These are phyloP conservation scores for Vicia faba DNA, from an alignment of 306 rosid genomes.

Conservation along the genomic window DNA sequence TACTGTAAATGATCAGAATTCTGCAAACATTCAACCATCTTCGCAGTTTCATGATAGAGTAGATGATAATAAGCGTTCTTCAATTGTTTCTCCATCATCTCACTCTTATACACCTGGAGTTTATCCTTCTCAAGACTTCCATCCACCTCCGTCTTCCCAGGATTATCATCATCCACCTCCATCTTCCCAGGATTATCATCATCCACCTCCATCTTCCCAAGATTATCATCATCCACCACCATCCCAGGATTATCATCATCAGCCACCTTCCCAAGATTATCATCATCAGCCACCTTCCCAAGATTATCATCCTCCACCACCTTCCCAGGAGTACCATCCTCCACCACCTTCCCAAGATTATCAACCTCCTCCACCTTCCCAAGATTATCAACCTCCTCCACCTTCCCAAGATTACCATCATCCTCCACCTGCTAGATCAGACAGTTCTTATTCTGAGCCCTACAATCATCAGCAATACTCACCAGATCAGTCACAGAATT, in stretches of 20 bases:
- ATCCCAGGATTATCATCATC: conserved; percentile 58
- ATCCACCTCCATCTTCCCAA: conserved; percentile 49
- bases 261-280: conserved; percentile 61
- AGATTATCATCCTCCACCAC: conserved; percentile 43
- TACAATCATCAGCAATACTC: conserved; percentile 70
- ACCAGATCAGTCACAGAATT: conserved; percentile 65
- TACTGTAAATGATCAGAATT: conserved; percentile 43
- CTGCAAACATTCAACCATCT: conserved; percentile 52
- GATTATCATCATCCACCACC: conserved; percentile 44
- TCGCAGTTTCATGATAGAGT: conserved; percentile 54
- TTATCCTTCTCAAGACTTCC: conserved; percentile 70
- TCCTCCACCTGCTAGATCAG: conserved; percentile 64
- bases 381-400: conserved; percentile 13
- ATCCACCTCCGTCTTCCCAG: conserved; percentile 55
- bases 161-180: conserved; percentile 65
- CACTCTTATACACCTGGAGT: conserved; percentile 58
- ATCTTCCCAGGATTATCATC: conserved; percentile 64
- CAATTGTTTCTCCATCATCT: conserved; percentile 54
- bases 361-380: conserved; percentile 50
- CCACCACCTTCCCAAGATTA: conserved; percentile 59
- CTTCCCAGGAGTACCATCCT: neutral
- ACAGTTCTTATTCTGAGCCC: conserved; percentile 60
- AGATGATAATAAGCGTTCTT: conserved; percentile 48
- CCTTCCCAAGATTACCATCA: conserved; percentile 59
- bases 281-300: conserved; percentile 62